A percentile compares a stretch with the other conserved stretches of the same genome.
Conservation (phyloP, 768 basidiomycete genomes). For the Suillus ampliporus region DNA sequence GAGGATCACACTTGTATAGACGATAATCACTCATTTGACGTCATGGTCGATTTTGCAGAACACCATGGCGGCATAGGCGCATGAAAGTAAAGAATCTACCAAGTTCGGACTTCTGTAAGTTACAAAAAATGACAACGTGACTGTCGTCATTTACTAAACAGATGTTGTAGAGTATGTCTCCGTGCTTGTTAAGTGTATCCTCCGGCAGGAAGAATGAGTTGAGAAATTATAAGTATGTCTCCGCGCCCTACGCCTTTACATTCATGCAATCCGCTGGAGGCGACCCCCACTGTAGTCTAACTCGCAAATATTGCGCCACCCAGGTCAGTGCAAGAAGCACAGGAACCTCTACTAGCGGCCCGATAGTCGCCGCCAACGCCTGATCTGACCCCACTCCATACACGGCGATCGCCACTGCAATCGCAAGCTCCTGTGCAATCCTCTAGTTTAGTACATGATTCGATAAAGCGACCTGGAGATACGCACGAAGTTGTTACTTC, state of each 20-base stretch:
- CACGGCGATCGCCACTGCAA: slow-evolving; percentile 79
- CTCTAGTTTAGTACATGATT: neutral
- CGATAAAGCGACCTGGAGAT: too few relatives aligned
- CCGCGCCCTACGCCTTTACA: neutral
- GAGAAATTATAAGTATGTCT: too few relatives aligned
- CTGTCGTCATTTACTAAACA: neutral
- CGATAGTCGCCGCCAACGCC: slow-evolving; percentile 81
- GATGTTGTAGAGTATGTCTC: too few relatives aligned
- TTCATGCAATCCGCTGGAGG: neutral
- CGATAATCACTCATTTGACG: too few relatives aligned
- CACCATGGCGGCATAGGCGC: too few relatives aligned
- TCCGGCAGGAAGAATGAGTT: too few relatives aligned
- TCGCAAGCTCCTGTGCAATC: slow-evolving; percentile 69
- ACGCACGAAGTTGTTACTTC: slow-evolving; percentile 78
- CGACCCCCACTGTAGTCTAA: slow-evolving; percentile 48
- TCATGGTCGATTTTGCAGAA: too few relatives aligned
- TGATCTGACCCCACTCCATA: slow-evolving; percentile 82
- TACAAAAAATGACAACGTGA: neutral
- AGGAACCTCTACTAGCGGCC: slow-evolving; percentile 81
- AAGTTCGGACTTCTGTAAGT: neutral
- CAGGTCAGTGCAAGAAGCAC: slow-evolving; percentile 73
- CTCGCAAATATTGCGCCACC: slow-evolving; percentile 56
- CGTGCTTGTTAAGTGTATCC: neutral
- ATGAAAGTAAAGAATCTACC: neutral
- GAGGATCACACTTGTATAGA: too few relatives aligned